Percentiles rank a stretch among this genome's conserved stretches.
These are phyloP conservation scores for Fagopyrum homotropicum DNA, from an alignment of 148 eudicot species.

Conservation along the genomic window DNA sequence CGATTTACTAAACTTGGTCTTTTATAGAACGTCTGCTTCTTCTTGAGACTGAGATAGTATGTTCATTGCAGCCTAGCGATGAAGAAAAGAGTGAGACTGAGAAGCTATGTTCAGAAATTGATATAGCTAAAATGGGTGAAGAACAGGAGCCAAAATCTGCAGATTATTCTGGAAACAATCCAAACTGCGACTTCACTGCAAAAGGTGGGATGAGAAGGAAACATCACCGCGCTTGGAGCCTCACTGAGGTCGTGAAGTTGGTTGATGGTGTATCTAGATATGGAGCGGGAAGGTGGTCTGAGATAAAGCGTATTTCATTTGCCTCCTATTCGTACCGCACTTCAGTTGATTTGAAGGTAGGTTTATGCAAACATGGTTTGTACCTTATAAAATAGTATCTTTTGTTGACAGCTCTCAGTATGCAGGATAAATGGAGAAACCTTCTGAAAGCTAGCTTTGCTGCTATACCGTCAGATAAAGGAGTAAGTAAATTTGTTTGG, in stretches of 20 bases:
- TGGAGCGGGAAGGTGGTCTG: slow-evolving; percentile 99
- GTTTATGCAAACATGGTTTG: neutral
- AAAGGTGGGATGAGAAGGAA: slow-evolving; percentile 86
- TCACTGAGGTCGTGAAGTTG: slow-evolving; percentile 76
- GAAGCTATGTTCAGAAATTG: slow-evolving; percentile 24
- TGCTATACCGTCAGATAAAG: slow-evolving; percentile 49
- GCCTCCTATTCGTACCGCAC: slow-evolving; percentile 83
- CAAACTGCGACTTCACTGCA: slow-evolving; percentile 52
- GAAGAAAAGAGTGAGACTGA: slow-evolving; percentile 35
- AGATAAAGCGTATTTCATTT: slow-evolving; percentile 84
- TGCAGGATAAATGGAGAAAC: slow-evolving; percentile 99
- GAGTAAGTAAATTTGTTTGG: slow-evolving; percentile 43
- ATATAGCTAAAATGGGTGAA: slow-evolving; percentile 29
- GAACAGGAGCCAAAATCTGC: slow-evolving; percentile 31
- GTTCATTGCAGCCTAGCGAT: slow-evolving; percentile 30
- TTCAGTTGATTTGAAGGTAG: slow-evolving; percentile 95
- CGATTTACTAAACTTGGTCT: neutral
- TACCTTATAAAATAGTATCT: neutral
- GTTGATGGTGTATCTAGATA: slow-evolving; percentile 90
- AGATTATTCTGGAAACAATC: slow-evolving; percentile 38
- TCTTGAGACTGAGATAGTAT: neutral
- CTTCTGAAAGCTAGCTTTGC: slow-evolving; percentile 84
- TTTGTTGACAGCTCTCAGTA: neutral
- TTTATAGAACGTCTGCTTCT: neutral
- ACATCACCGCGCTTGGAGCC: slow-evolving; percentile 95